Conservation (phyloP, 192 early-diverging fungal species). For the Linnemannia elongata region DNA sequence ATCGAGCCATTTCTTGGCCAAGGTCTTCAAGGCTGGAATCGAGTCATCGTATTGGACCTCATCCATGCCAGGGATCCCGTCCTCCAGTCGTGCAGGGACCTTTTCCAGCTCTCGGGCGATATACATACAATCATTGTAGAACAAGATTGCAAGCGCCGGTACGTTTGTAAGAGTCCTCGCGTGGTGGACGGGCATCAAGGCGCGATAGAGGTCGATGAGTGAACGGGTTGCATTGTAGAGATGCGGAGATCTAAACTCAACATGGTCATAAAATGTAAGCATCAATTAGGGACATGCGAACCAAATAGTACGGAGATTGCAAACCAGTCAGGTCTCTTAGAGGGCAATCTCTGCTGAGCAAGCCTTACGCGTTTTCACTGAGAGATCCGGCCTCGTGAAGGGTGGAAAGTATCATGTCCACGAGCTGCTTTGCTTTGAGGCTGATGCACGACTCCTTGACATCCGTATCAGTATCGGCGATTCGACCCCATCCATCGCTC, state of each 20-base stretch:
- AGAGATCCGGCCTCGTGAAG: constrained; percentile 21
- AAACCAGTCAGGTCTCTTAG: background rate
- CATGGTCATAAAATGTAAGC: constrained; percentile 25
- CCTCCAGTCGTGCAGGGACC: constrained; percentile 50
- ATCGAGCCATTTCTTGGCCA: constrained; percentile 68
- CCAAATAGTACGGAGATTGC: background rate
- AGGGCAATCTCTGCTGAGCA: background rate
- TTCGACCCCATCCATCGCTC: constrained; percentile 22
- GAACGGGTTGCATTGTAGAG: constrained; percentile 62
- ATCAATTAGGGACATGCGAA: background rate
- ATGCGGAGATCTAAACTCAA: constrained; percentile 28
- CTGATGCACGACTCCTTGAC: constrained; percentile 40
- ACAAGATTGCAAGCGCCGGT: constrained; percentile 72
- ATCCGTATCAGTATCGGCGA: constrained; percentile 20
- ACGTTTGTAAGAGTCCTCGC: constrained; percentile 62
- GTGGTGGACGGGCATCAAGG: constrained; percentile 74
- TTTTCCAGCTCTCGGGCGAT: constrained; percentile 62
- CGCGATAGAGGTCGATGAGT: constrained; percentile 71
- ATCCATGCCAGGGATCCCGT: constrained; percentile 40
- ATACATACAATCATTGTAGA: constrained; percentile 81
- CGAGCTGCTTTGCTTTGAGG: constrained; percentile 28
- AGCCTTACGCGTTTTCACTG: constrained; percentile 39
- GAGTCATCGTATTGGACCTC: constrained; percentile 66
- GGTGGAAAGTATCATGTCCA: constrained; percentile 42
- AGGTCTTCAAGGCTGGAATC: constrained; percentile 59